Percentiles rank a stretch among this genome's conserved stretches.
Evolutionary conservation across 805 yeast species (phyloP).

Genomic region (Cyberlindnera euphorbiiphila): DNA sequence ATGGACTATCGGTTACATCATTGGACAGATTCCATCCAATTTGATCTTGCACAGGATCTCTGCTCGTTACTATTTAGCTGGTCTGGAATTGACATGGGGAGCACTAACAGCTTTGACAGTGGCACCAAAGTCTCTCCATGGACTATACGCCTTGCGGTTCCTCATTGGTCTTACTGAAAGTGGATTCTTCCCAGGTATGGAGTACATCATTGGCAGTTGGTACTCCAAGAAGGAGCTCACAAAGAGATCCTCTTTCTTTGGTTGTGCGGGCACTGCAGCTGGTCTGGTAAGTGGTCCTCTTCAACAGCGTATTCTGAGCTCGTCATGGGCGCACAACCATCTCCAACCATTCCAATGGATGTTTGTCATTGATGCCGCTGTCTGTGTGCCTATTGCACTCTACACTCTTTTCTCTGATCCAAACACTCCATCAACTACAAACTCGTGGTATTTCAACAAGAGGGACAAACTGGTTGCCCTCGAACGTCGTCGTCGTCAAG

Average conservation of each 20-base stretch:
- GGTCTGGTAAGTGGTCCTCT: slow-evolving; percentile 37
- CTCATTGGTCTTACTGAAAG: slow-evolving; percentile 42
- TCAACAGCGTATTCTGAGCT: slow-evolving; percentile 32
- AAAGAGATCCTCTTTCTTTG: slow-evolving; percentile 35
- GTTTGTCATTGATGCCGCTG: slow-evolving; percentile 43
- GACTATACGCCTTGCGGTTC: slow-evolving; percentile 34
- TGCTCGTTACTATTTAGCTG: slow-evolving; percentile 43
- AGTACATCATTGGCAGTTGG: slow-evolving; percentile 37
- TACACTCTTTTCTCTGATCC: slow-evolving; percentile 43
- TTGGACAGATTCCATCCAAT: slow-evolving; percentile 48
- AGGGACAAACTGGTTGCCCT: slow-evolving; percentile 41
- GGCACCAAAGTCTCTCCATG: slow-evolving; percentile 26
- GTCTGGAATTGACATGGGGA: slow-evolving; percentile 43
- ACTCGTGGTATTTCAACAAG: slow-evolving; percentile 39
- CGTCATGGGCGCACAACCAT: slow-evolving; percentile 21
- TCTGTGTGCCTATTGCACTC: slow-evolving; percentile 39
- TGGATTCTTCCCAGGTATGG: slow-evolving; percentile 48
- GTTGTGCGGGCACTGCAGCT: slow-evolving; percentile 34
- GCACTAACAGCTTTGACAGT: slow-evolving; percentile 35
- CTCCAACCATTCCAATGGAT: slow-evolving; percentile 43
- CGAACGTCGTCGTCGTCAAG: slow-evolving; percentile 41
- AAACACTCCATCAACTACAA: slow-evolving; percentile 42
- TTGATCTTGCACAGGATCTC: slow-evolving; percentile 38
- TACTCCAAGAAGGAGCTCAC: slow-evolving; percentile 34
- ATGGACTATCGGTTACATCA: slow-evolving; percentile 48